Base-by-base conservation (phyloP, 1,284 basidiomycete species). In the Rhodotorula sp. region DNA sequence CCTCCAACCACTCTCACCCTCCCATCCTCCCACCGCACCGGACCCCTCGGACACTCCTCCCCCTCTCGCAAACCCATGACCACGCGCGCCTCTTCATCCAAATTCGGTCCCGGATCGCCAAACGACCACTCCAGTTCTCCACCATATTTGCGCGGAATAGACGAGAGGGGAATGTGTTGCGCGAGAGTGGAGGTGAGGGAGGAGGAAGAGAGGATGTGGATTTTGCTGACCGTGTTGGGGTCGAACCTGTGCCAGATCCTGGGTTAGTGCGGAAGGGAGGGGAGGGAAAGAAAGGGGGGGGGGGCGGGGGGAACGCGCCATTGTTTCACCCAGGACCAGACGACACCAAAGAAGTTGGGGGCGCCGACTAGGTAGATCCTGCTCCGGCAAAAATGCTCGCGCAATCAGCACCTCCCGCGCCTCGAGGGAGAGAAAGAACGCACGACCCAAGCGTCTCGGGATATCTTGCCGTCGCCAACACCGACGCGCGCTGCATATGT, bases 391-490 rank as follows among this genome's bases (percentile, higher is more conserved):
- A 28, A 40, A 48, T 37, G 59, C 10, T 52, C 13, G 13, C 10
- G 16, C 40, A 44, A 44, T 44, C 40, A 44, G 40, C 40, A 11
- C 22, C 26, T n/a, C 20, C 18, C 6, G 8, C 24, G 8, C 24
- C 26, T 44, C 24, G 30, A 52, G n/a, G 24, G 13, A 13, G n/a
- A 31, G 13, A n/a, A 28, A 10, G 69, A 60, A 64, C 67, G 66
- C 16, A 58, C 37, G 60, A 37, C n/a, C 76, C 77, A 37, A 79
- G 73, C 1, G 78, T 80, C 79, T 91, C 89, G 2, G 90, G 89
- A 77, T 90, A 91, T 75, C 90, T 87, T 0, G 90, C 89, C 76
- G 89, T 90, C 74, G 90, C 88, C 59, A 91, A 83, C 22, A 82
- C 83, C 26, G 87, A 87, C 0, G 89, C 87, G 76, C 90, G 86